These are phyloP conservation scores for Stachybotrys chlorohalonatus DNA, from an alignment of 2,329 filamentous ascomycete genomes.

Conservation along the genomic window DNA sequence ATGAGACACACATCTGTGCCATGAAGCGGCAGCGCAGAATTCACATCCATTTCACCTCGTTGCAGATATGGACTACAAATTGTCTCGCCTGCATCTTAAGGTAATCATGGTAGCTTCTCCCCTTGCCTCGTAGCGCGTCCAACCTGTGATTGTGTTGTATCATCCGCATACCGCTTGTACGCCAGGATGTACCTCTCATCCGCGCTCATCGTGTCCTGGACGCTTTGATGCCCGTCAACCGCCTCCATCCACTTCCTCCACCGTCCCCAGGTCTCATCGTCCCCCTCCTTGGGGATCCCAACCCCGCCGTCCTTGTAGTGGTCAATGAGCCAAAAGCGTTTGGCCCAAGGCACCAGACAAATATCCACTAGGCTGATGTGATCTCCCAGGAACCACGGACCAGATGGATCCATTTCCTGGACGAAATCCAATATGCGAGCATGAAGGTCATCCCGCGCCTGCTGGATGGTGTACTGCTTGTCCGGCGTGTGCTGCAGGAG, in stretches of 20 bases:
- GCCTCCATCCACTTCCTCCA: slow-evolving; percentile 59
- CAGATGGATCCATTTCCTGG: slow-evolving; percentile 45
- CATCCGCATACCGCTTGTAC: slow-evolving; percentile 59
- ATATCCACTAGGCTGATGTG: slow-evolving; percentile 61
- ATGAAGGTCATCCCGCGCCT: slow-evolving; percentile 50
- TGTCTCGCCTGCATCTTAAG: neutral
- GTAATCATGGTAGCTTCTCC: slow-evolving; percentile 41
- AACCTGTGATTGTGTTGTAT: slow-evolving; percentile 52
- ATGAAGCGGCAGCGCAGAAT: too few species aligned
- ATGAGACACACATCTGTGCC: too few species aligned
- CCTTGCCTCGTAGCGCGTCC: slow-evolving; percentile 56
- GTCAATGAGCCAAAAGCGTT: slow-evolving; percentile 64
- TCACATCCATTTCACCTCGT: too few species aligned
- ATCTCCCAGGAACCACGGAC: slow-evolving; percentile 58
- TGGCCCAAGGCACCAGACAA: slow-evolving; percentile 63
- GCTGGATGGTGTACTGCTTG: slow-evolving; percentile 38
- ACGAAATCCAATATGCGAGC: slow-evolving; percentile 50
- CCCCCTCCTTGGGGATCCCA: slow-evolving; percentile 38
- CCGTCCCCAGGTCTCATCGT: slow-evolving; percentile 51
- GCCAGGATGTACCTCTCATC: slow-evolving; percentile 57
- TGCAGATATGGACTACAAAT: too few species aligned
- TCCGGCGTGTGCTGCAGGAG: slow-evolving; percentile 45
- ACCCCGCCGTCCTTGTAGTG: slow-evolving; percentile 56
- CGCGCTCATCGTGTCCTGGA: slow-evolving; percentile 60
- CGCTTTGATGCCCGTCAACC: slow-evolving; percentile 49